Percentiles rank a stretch among this genome's conserved stretches.
Conservation (phyloP, 495 filamentous ascomycete species). For the Neurospora sp. region DNA sequence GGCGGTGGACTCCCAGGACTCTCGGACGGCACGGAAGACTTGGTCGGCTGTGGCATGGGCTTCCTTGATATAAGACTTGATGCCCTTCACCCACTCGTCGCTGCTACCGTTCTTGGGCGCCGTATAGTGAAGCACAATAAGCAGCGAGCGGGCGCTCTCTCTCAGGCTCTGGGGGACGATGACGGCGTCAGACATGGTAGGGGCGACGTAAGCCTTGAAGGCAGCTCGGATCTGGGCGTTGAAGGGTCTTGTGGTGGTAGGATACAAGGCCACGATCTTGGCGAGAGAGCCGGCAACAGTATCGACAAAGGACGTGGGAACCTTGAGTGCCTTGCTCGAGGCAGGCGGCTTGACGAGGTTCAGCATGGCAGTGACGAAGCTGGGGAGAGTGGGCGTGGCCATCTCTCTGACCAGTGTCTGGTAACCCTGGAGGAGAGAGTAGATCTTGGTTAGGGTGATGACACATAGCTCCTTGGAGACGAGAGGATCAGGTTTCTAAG, state of each 20-base stretch:
- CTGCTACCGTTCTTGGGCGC: conserved; percentile 61
- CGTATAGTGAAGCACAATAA: conserved; percentile 60
- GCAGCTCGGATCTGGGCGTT: conserved; percentile 52
- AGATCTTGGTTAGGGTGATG: conserved; percentile 70
- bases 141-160: conserved; percentile 46
- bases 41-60: conserved; percentile 60
- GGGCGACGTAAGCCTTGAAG: conserved; percentile 46
- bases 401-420: conserved; percentile 78
- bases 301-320: conserved; percentile 41
- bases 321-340: conserved; percentile 28
- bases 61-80: conserved; percentile 46
- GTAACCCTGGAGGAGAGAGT: conserved; percentile 67
- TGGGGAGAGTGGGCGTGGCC: conserved; percentile 69
- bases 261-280: conserved; percentile 62
- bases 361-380: conserved; percentile 62
- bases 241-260: conserved; percentile 70
- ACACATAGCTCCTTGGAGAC: conserved; percentile 62
- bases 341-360: conserved; percentile 47
- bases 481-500: conserved; percentile 68
- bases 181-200: conserved; percentile 37
- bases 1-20: conserved; percentile 62
- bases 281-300: conserved; percentile 48
- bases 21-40: conserved; percentile 64
- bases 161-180: conserved; percentile 40
- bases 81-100: conserved; percentile 61